Base-by-base conservation (phyloP, 2,329 filamentous ascomycete species). In the Alternaria sp. region DNA sequence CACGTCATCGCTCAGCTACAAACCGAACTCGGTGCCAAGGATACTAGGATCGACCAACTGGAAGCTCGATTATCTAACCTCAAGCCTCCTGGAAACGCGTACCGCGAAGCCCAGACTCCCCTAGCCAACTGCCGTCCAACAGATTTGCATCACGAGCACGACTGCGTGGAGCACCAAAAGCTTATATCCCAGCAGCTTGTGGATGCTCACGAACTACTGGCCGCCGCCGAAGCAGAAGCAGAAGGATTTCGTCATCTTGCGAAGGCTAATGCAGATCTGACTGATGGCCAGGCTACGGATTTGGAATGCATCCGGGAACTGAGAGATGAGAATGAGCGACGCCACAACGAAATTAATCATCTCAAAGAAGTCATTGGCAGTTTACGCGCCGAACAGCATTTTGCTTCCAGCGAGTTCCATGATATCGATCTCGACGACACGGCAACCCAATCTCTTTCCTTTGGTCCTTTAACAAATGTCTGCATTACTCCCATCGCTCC, bases 141-240 rank as follows among this genome's bases (percentile, higher is more conserved):
- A 40, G 36, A 11, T 19, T 4, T 26, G 2, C 28, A 59, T n/a
- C 13, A 46, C 21, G n/a, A 26, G 1, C 28, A 61, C 6, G 23
- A 26, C 15, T 59, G 60, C 43, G 49, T 19, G 19, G 30, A 59
- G n/a, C 36, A 49, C 15, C 17, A 17, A 5, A 30, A 12, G 9
- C 11, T 6, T n/a, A 28, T 49, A 25, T 21, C 15, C 4, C 25
- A 60, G 11, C 11, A 63, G 26, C 9, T 63, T 19, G 28, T 17
- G n/a, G 40, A 57, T 13, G 61, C 61, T 12, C 11, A 40, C 12
- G 40, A 26, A 4, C n/a, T 54, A 6, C 59, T 56, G 17, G 43
- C n/a, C 3, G 59, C 53, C 2, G 49, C 54, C 4, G 59, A 65
- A 23, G 49, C 51, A 19, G 56, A 61, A 44, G 17, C 30, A 4